Percentiles rank a stretch among this genome's conserved stretches.
Conservation (phyloP, 2,329 filamentous ascomycete genomes). For the Aspergillus sp. region DNA sequence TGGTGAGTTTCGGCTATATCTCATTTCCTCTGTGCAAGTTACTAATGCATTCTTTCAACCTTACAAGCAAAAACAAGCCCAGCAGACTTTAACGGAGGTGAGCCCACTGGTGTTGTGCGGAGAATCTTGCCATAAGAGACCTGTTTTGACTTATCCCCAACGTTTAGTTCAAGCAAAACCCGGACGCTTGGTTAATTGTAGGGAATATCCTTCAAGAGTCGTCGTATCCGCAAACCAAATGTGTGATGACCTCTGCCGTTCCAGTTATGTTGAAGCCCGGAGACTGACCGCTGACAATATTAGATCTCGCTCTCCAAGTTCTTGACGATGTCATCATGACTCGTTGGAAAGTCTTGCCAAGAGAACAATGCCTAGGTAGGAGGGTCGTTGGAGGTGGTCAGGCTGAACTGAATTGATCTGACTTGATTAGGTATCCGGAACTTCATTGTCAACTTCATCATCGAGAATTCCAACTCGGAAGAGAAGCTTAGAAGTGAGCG, state of each 20-base stretch:
- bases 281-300: constrained; percentile 32
- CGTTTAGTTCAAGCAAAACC: constrained; percentile 93
- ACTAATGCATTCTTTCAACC: background rate
- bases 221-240: constrained; percentile 94
- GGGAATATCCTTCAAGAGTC: constrained; percentile 95
- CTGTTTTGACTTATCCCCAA: constrained; percentile 15
- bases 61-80: constrained; percentile 87
- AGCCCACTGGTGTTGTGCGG: constrained; percentile 26
- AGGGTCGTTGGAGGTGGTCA: constrained; percentile 13
- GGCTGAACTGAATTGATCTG: background rate
- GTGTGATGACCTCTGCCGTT: constrained; percentile 51
- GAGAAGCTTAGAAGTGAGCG: constrained; percentile 81
- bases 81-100: constrained; percentile 90
- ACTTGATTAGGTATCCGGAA: constrained; percentile 79
- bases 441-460: constrained; percentile 98
- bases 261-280: background rate
- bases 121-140: background rate
- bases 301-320: constrained; percentile 91
- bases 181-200: constrained; percentile 95
- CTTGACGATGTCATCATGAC: constrained; percentile 98
- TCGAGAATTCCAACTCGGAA: constrained; percentile 86
- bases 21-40: background rate
- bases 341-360: constrained; percentile 95
- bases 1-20: constrained; percentile 60
- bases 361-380: constrained; percentile 89